These are phyloP conservation scores for Echinosophora koreensis DNA, from an alignment of 306 rosid species.

Conservation along the genomic window DNA sequence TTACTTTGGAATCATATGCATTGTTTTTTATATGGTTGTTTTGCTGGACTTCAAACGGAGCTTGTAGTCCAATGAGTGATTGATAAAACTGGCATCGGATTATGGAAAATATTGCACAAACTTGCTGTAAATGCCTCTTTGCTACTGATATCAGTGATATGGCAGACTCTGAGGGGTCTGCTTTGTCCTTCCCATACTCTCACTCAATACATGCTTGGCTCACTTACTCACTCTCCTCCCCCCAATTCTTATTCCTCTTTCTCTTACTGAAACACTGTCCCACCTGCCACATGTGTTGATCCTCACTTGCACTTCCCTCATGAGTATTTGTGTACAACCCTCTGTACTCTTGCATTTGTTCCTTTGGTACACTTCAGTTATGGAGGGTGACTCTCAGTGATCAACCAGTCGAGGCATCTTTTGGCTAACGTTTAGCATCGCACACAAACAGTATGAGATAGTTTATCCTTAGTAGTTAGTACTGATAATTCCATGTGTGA, in stretches of 20 bases:
- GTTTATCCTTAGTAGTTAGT: not conserved
- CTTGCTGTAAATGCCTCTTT: not conserved
- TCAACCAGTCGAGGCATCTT: not conserved
- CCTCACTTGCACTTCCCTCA: constrained; percentile 17
- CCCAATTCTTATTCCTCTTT: not conserved
- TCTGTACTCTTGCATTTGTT: constrained; percentile 26
- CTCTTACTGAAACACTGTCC: constrained; percentile 4
- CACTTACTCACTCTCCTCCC: constrained; percentile 2
- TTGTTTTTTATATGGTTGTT: constrained; percentile 32
- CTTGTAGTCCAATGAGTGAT: constrained; percentile 1
- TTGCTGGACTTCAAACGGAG: constrained; percentile 26
- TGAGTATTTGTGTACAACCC: constrained; percentile 6
- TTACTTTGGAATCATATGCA: not conserved
- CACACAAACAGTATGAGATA: constrained; percentile 17
- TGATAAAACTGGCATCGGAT: constrained; percentile 13
- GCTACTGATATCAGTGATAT: not conserved
- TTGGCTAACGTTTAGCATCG: constrained; percentile 6
- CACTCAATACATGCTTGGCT: not conserved
- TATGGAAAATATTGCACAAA: constrained; percentile 28
- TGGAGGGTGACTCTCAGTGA: constrained; percentile 13
- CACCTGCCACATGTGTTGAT: not conserved
- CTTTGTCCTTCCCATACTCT: constrained; percentile 18
- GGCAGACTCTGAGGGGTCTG: constrained; percentile 23
- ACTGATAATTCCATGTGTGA: not conserved
- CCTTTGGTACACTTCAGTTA: constrained; percentile 11